Evolutionary conservation across 768 basidiomycete genomes (phyloP), one percentile per base, ranked within the genome.

Genomic region (Pleurotus eryngii): DNA sequence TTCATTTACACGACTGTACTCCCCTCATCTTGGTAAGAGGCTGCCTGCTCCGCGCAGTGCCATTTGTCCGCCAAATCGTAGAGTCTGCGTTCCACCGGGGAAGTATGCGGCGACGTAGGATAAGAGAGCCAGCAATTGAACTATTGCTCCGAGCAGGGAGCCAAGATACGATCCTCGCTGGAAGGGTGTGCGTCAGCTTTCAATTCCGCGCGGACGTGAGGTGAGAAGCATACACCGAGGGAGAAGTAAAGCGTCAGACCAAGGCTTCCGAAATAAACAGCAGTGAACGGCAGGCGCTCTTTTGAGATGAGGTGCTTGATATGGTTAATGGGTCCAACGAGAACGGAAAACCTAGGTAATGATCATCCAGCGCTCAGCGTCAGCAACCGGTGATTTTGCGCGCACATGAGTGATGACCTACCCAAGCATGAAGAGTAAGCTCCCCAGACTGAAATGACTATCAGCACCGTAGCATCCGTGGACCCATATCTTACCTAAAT

Each of bases 371-470:
- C 3, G 8, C 40, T 15, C 38, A 14, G 14, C 27, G 26, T 18
- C 20, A 11, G 20, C 8, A 18, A n/a, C 37, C 18, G 20, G 24
- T 14, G 48, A 15, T 42, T 22, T 46, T 18, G 45, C 18, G 4
- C 64, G 11, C 4, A 35, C 30, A 35, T 11, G 30, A 35, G 30
- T 35, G 30, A 4, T 35, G 30, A 35, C 30, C 30, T 9, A 93
- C 87, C 94, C 97, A 67, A 92, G 87, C 96, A 99, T 98, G 70
- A 98, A 95, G 27, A 99, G 83, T 58, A 94, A 73, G 62, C 90
- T 92, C 38, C 95, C 95, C 56, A 96, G 74, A 66, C 92, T 92
- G 66, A 71, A 95, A 92, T 1, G 92, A 83, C 42, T 95, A 76
- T 0, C 93, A 95, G 68, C 97, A 98, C 74, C 98, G 97, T 15